Percentiles rank a stretch among this genome's conserved stretches.
Conservation (phyloP, 805 yeast genomes). For the Candida maris region DNA sequence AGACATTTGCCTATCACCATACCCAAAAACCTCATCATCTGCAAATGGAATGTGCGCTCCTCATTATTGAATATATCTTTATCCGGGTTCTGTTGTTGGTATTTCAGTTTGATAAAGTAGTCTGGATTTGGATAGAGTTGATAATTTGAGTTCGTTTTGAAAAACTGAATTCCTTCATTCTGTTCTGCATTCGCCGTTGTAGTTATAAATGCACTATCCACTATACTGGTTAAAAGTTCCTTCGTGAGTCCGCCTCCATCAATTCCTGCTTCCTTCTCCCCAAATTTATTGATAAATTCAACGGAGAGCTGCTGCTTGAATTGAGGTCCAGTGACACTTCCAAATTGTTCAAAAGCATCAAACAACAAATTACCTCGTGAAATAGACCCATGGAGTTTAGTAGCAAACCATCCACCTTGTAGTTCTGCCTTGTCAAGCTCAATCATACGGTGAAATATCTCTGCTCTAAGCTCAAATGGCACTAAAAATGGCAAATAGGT, state of each 20-base stretch:
- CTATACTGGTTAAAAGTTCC: conserved; percentile 76
- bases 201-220: conserved; percentile 62
- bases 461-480: conserved; percentile 70
- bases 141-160: conserved; percentile 46
- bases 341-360: conserved; percentile 67
- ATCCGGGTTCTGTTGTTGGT: conserved; percentile 22
- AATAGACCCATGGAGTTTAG: conserved; percentile 46
- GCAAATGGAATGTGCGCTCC: conserved; percentile 21
- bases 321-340: conserved; percentile 42
- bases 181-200: conserved; percentile 20
- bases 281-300: conserved; percentile 66
- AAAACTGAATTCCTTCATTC: conserved; percentile 30
- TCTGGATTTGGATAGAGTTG: conserved; percentile 74
- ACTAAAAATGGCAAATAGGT: conserved; percentile 74
- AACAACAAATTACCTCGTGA: conserved; percentile 67
- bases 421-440: conserved; percentile 42
- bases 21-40: conserved; percentile 63
- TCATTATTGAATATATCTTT: conserved; percentile 28
- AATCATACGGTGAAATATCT: conserved; percentile 62
- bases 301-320: conserved; percentile 63
- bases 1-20: conserved; percentile 84
- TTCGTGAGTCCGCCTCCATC: conserved; percentile 98
- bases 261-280: conserved; percentile 76
- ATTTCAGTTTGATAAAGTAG: conserved; percentile 25
- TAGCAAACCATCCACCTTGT: conserved; percentile 21